Base-by-base conservation (phyloP, 176 grass and related monocot species). In the Alloteropsis semialata region DNA sequence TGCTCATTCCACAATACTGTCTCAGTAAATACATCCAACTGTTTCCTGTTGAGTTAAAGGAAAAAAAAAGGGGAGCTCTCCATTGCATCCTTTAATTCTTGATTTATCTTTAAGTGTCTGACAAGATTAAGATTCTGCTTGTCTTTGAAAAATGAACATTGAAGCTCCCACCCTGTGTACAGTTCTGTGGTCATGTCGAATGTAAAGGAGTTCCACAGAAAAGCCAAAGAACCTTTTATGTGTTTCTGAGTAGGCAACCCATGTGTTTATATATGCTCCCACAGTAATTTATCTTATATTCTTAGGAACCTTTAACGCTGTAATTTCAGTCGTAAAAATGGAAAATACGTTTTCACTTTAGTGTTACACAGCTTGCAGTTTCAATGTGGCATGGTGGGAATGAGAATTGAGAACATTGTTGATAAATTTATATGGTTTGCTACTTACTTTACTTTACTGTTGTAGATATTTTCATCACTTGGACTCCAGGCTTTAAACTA, bases 381-480 rank as follows among this genome's bases (percentile, higher is more conserved):
- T 75, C 49, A 37, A 38, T 29, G 41, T 83, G 33, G 5, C 19
- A 34, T 51, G 43, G 30, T 72, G 15, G 10, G 77, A 57, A 36
- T 38, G 46, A 18, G 33, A 73, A 54, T 22, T 36, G 1, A 37
- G 22, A 37, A n/a, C 21, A 76, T 3, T 9, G 1, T 43, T 63
- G 41, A 81, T 63, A 63, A 3, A 15, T 18, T 12, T 65, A 69
- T 56, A 54, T 21, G 33, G 59, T 45, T 70, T 76, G 8, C 32
- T 85, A 25, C 38, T 72, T 56, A 57, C 46, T 65, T 77, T 41
- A 18, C 45, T 73, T 27, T 75, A n/a, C 59, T 80, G 57, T 3
- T 90, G 78, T 49, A 90, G 73, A 66, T 78, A 66, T 65, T 78
- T 29, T 39, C 22, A 49, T 48, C 56, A 54, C 72, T 46, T 81